Conservation (phyloP, 768 basidiomycete species). For the Psilocybe tampanensis region DNA sequence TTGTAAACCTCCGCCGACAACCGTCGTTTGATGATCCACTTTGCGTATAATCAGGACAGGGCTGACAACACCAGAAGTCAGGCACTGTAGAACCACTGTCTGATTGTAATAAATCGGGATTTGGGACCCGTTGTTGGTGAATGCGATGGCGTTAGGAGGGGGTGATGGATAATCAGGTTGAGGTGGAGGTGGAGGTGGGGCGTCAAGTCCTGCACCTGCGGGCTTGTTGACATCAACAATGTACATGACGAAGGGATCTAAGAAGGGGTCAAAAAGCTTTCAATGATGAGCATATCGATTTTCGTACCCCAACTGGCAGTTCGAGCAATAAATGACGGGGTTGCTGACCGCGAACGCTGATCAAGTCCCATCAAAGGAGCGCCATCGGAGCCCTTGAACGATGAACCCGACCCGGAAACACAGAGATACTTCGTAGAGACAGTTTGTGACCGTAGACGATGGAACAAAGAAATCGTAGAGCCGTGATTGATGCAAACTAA, state of each 20-base stretch:
- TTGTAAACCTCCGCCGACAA: conserved; percentile 88
- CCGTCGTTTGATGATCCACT: conserved; percentile 88
- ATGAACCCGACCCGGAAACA: conserved; percentile 90
- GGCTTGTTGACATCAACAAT: conserved; percentile 93
- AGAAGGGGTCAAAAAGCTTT: conserved; percentile 8
- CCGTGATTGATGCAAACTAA: conserved; percentile 95
- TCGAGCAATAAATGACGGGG: conserved; percentile 86
- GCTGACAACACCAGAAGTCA: conserved; percentile 91
- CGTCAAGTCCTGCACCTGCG: conserved; percentile 72
- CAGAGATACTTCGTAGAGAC: conserved; percentile 96
- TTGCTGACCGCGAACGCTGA: conserved; percentile 67
- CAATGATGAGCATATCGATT: conserved; percentile 1
- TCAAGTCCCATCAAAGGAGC: conserved; percentile 82
- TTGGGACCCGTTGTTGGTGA: conserved; percentile 80
- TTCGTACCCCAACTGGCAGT: conserved; percentile 85
- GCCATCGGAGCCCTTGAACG: conserved; percentile 93
- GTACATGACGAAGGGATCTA: conserved; percentile 96
- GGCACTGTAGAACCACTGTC: conserved; percentile 91
- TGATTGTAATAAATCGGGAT: conserved; percentile 97
- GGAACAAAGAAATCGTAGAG: conserved; percentile 93
- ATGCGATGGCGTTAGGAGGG: conserved; percentile 87
- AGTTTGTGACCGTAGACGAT: conserved; percentile 93
- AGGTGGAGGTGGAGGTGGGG: conserved; percentile 78
- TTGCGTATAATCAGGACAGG: conserved; percentile 94
- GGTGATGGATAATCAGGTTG: conserved; percentile 91